phyloP scores from a whole-genome alignment of 768 basidiomycete genomes.

The Gymnopilus junonius region DNA sequence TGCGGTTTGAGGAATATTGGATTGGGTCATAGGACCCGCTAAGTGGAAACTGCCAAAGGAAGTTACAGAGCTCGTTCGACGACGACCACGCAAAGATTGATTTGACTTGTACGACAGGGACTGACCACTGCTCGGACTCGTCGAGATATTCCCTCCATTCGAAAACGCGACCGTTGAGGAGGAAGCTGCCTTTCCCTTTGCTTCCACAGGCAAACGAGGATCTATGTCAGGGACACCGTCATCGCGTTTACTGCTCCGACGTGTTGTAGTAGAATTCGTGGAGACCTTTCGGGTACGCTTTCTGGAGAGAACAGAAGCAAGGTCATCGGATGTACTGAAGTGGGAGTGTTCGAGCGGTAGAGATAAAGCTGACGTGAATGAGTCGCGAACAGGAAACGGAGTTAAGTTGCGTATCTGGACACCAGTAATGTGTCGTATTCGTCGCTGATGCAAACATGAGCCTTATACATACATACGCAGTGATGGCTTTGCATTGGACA shows the following conservation, averaged over 20 bases:
- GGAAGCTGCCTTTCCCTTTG: conserved; percentile 42
- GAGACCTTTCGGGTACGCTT: conserved; percentile 68
- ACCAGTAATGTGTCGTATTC: conserved; percentile 72
- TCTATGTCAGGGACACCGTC: conserved; percentile 40
- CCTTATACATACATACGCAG: background rate
- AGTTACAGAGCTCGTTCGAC: conserved; percentile 54
- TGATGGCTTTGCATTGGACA: conserved; percentile 3
- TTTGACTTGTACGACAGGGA: conserved; percentile 27
- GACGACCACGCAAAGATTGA: conserved; percentile 40
- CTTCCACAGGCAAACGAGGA: conserved; percentile 22
- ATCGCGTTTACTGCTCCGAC: conserved; percentile 50
- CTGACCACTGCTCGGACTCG: conserved; percentile 17
- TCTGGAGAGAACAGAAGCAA: conserved; percentile 62
- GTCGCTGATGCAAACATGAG: conserved; percentile 48
- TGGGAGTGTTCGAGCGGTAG: conserved; percentile 69
- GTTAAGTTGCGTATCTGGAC: conserved; percentile 82
- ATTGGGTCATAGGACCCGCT: background rate
- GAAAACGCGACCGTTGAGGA: conserved; percentile 50
- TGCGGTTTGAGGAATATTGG: background rate
- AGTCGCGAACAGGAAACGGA: conserved; percentile 82
- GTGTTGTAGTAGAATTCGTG: conserved; percentile 54
- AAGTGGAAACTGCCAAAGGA: conserved; percentile 44
- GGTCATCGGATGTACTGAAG: conserved; percentile 66
- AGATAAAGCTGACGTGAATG: conserved; percentile 72
- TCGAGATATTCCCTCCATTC: conserved; percentile 12